Evolutionary conservation across 345 rosid genomes (phyloP).

Genomic region (Stellera chamaejasme): DNA sequence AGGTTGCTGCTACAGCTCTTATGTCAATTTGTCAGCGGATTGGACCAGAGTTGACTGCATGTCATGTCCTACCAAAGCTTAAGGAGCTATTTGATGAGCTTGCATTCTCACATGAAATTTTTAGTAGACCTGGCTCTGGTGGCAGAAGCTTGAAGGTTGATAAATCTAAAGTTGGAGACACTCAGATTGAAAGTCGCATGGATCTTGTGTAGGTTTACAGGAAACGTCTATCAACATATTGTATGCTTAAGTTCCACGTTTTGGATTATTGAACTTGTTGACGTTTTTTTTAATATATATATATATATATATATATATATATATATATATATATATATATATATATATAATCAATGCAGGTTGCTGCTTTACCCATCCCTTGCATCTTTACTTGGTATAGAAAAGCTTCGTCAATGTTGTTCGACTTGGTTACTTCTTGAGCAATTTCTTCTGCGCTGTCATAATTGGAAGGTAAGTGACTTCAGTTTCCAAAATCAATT

Average conservation of each 20-base stretch:
- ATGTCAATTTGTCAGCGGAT: constrained; percentile 75
- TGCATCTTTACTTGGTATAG: constrained; percentile 89
- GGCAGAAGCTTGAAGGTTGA: constrained; percentile 38
- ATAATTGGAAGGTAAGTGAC: constrained; percentile 84
- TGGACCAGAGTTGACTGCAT: constrained; percentile 84
- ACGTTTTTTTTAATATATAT: constrained; percentile 1
- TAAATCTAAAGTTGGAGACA: constrained; percentile 37
- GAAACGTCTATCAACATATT: constrained; percentile 6
- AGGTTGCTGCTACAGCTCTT: constrained; percentile 77
- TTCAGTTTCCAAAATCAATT: constrained; percentile 1
- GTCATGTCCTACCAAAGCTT: constrained; percentile 83
- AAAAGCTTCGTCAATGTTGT: constrained; percentile 86
- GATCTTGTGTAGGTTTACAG: constrained; percentile 82
- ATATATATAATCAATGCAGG: constrained; percentile 26
- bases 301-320: too few relatives aligned
- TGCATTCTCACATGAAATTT: constrained; percentile 78
- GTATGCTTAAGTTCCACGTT: constrained; percentile 9
- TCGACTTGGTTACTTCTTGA: constrained; percentile 96
- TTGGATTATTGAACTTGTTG: constrained; percentile 8
- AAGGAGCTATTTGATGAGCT: constrained; percentile 89
- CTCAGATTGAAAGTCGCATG: constrained; percentile 70
- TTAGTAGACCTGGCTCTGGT: constrained; percentile 34
- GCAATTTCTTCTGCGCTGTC: constrained; percentile 71
- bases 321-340: too few relatives aligned
- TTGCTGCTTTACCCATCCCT: constrained; percentile 87